Conservation (phyloP, 768 basidiomycete genomes). For the Lentinula edodes region DNA sequence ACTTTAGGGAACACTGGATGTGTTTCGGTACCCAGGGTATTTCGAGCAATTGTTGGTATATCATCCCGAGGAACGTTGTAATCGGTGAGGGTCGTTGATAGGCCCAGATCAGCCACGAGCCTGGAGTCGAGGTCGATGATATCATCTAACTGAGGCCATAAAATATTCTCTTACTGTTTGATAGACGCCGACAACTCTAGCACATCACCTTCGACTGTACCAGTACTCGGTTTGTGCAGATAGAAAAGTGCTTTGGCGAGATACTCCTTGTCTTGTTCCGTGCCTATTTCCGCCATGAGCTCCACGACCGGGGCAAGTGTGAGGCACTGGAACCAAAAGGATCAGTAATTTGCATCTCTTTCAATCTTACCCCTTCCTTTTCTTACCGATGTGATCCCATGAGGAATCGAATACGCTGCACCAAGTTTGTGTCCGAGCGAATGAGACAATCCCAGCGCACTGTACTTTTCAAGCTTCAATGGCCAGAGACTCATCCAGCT, state of each 20-base stretch:
- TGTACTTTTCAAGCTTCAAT: constrained; percentile 50
- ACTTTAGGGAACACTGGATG: constrained; percentile 35
- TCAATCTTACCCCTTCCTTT: constrained; percentile 5
- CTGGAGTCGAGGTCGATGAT: constrained; percentile 25
- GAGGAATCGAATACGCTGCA: constrained; percentile 68
- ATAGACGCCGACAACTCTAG: constrained; percentile 48
- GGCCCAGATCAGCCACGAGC: constrained; percentile 52
- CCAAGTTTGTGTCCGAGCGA: constrained; percentile 70
- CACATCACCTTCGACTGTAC: constrained; percentile 60
- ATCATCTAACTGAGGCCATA: neutral
- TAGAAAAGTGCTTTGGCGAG: constrained; percentile 55
- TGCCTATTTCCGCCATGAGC: constrained; percentile 52
- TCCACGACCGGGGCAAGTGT: constrained; percentile 62
- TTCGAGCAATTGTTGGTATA: constrained; percentile 45
- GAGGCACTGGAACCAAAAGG: constrained; percentile 44
- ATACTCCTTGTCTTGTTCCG: constrained; percentile 56
- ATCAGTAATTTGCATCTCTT: neutral
- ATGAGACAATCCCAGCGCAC: constrained; percentile 71
- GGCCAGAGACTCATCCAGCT: constrained; percentile 84
- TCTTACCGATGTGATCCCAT: constrained; percentile 78
- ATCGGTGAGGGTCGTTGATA: constrained; percentile 50
- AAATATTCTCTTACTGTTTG: constrained; percentile 36
- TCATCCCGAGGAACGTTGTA: constrained; percentile 62
- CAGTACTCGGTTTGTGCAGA: constrained; percentile 54
- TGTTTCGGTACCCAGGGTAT: constrained; percentile 37